Conservation (phyloP, 352 stramenopile species). For the Pythium aphanidermatum region DNA sequence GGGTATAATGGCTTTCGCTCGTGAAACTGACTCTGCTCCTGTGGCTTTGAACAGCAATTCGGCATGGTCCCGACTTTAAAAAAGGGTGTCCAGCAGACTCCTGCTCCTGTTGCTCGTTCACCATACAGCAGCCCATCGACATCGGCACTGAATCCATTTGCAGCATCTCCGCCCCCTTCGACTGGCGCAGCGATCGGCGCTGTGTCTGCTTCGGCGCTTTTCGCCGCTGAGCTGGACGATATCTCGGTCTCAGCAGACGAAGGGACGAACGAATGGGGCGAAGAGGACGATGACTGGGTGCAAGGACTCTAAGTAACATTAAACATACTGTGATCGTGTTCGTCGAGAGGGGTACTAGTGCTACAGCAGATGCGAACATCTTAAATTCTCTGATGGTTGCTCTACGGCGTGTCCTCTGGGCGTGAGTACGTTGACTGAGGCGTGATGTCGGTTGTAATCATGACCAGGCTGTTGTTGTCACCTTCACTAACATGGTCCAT, state of each 20-base stretch:
- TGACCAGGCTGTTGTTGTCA: slow-evolving; percentile 7
- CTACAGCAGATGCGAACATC: too few species aligned
- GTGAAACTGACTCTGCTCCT: slow-evolving; percentile 7
- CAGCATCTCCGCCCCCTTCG: slow-evolving; percentile 19
- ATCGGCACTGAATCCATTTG: slow-evolving; percentile 11
- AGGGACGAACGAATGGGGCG: slow-evolving; percentile 52
- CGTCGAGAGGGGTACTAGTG: too few species aligned
- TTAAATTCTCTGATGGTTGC: neutral
- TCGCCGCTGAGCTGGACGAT: slow-evolving; percentile 66
- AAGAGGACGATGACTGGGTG: slow-evolving; percentile 77
- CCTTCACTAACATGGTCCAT: slow-evolving; percentile 10
- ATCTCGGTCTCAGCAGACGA: slow-evolving; percentile 26
- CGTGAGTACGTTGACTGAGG: slow-evolving; percentile 15
- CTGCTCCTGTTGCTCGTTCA: slow-evolving; percentile 14
- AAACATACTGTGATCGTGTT: too few species aligned
- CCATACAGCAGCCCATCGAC: slow-evolving; percentile 4
- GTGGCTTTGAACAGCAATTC: slow-evolving; percentile 56
- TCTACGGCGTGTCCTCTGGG: slow-evolving; percentile 12
- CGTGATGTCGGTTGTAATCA: slow-evolving; percentile 11
- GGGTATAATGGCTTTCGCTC: too few species aligned
- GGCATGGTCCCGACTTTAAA: slow-evolving; percentile 78
- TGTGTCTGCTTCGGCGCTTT: slow-evolving; percentile 41
- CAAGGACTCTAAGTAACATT: slow-evolving; percentile 50
- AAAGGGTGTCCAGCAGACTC: slow-evolving; percentile 38
- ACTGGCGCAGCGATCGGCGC: slow-evolving; percentile 5